These are phyloP conservation scores for Ustilago sp. DNA, from an alignment of 1,284 basidiomycete species.

Conservation along the genomic window DNA sequence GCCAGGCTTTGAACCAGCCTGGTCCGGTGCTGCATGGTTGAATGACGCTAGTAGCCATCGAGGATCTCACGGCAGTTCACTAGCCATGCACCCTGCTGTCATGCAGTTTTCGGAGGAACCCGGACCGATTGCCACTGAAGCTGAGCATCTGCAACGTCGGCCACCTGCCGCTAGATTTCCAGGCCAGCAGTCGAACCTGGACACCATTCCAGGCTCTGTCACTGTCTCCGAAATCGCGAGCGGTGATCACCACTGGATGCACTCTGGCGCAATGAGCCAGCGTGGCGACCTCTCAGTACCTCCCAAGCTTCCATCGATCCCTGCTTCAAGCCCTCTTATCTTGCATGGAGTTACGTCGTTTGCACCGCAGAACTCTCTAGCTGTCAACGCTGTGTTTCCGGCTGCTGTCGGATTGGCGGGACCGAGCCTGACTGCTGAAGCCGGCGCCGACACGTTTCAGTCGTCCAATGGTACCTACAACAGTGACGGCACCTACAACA, in stretches of 20 bases:
- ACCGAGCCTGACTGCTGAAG: slow-evolving; percentile 13
- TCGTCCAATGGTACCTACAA: slow-evolving; percentile 30
- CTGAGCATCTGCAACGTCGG: slow-evolving; percentile 13
- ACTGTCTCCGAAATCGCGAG: slow-evolving; percentile 31
- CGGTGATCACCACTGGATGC: slow-evolving; percentile 25
- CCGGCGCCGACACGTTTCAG: slow-evolving; percentile 13
- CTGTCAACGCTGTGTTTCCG: background rate
- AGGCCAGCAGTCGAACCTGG: slow-evolving; percentile 22
- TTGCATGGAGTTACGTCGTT: slow-evolving; percentile 23
- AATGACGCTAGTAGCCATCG: slow-evolving; percentile 20
- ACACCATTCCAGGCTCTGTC: slow-evolving; percentile 36
- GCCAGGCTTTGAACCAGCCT: background rate
- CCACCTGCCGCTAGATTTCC: slow-evolving; percentile 21
- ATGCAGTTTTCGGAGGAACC: slow-evolving; percentile 12
- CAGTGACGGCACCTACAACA: slow-evolving; percentile 40
- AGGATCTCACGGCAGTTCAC: slow-evolving; percentile 20
- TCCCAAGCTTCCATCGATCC: slow-evolving; percentile 31
- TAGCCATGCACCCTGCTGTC: slow-evolving; percentile 18
- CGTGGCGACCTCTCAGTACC: slow-evolving; percentile 16
- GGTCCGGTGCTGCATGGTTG: slow-evolving; percentile 17
- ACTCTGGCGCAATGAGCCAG: slow-evolving; percentile 10
- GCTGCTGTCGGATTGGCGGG: background rate
- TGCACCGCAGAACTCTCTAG: slow-evolving; percentile 1
- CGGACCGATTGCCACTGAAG: slow-evolving; percentile 9
- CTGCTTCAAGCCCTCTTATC: slow-evolving; percentile 30